Base-by-base conservation (phyloP, 805 yeast species). In the Lipomyces sp. region DNA sequence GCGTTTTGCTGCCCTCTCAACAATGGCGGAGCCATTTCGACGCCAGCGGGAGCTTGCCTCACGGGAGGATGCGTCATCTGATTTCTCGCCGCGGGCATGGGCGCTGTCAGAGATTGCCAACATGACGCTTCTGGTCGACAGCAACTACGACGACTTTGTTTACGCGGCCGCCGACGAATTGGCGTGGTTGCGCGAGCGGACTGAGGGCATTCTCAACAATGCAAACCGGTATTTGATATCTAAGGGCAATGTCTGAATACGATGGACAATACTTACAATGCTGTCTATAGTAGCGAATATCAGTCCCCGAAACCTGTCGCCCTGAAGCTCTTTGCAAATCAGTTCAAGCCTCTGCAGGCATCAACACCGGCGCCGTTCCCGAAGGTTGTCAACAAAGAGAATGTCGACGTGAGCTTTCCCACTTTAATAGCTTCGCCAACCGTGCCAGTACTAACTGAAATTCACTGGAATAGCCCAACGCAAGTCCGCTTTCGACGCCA, bases 91-190 rank as follows among this genome's bases (percentile, higher is more conserved):
- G 14, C 19, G 16, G 29, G 34, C 35, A 28, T 57, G 60, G 60
- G 11, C 45, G 41, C 49, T 32, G 10, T 21, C 44, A n/a, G 58
- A 56, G 35, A 45, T 53, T 24, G 40, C 45, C 18, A 32, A 32
- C 28, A 47, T 53, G n/a, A 39, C 49, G 35, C 26, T 46, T 2
- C 33, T 47, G 6, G 37, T 42, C 39, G 43, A 28, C 22, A 36
- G 37, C 23, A 18, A 32, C 2, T 40, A 26, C 24, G 39, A 43
- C 6, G 58, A 60, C 46, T 61, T 51, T 36, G 43, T 39, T 7
- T 61, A 39, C 31, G 60, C 60, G 11, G 58, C 61, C 5, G 32
- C 36, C 14, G 51, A 58, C 32, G 60, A 58, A 33, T 45, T 61
- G 16, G 50, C 36, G 18, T 60, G 62, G 59, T 42, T 60, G n/a